Percentiles rank a stretch among this genome's conserved stretches.
Evolutionary conservation across 176 grass and related monocot genomes (phyloP).

Genomic region (Hyparrhenia diplandra): DNA sequence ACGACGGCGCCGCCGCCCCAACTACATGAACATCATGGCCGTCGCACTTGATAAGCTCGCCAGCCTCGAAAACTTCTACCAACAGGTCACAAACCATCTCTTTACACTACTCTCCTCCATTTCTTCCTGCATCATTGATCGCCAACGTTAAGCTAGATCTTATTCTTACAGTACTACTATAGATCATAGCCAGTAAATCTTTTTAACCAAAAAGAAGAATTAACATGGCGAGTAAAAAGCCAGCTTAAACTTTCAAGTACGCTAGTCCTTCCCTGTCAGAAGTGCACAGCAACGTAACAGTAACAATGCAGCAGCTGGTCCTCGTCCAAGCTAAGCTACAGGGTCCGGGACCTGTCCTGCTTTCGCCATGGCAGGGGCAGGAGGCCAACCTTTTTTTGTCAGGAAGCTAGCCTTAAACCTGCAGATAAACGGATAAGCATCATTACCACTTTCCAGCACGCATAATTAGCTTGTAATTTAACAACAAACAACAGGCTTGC

Average conservation of each 20-base stretch:
- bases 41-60: constrained; percentile 66
- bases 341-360: neutral
- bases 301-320: constrained; percentile 32
- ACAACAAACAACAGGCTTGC: constrained; percentile 1
- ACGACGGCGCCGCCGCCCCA: constrained; percentile 38
- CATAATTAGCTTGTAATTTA: constrained; percentile 38
- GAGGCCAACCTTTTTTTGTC: constrained; percentile 34
- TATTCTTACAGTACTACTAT: neutral
- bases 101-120: neutral
- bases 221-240: neutral
- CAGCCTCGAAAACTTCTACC: constrained; percentile 76
- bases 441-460: constrained; percentile 33
- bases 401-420: constrained; percentile 27
- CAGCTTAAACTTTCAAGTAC: constrained; percentile 1
- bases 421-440: constrained; percentile 47
- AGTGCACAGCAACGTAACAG: constrained; percentile 3
- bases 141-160: neutral
- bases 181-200: neutral
- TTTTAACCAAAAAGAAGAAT: neutral
- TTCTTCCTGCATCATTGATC: neutral
- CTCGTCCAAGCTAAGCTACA: constrained; percentile 34
- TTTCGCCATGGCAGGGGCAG: constrained; percentile 20
- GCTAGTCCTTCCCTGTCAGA: constrained; percentile 31
- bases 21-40: constrained; percentile 69
- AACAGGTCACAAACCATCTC: constrained; percentile 50